Evolutionary conservation across 1,284 basidiomycete species (phyloP).

Genomic region (Erythrobasidium hasegawianum): DNA sequence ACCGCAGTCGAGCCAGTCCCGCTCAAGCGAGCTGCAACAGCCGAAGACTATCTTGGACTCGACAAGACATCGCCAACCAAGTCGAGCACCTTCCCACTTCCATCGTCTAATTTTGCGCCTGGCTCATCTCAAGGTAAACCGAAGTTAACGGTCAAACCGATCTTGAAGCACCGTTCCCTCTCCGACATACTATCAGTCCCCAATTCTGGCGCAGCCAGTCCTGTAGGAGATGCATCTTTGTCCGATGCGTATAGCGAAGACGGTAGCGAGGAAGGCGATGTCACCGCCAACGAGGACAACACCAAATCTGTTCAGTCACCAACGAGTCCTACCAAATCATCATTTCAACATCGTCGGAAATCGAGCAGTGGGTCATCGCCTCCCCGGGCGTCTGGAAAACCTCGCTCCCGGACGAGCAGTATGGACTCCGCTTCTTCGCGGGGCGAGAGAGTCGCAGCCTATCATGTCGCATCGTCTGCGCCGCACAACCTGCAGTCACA

Average conservation of each 20-base stretch:
- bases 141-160: slow-evolving; percentile 63
- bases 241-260: slow-evolving; percentile 45
- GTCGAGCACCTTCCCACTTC: slow-evolving; percentile 5
- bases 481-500: no score
- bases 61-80: slow-evolving; percentile 46
- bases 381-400: no score
- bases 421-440: no score
- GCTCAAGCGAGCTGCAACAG: slow-evolving; percentile 54
- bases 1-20: slow-evolving; percentile 71
- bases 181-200: slow-evolving; percentile 71
- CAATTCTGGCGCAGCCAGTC: slow-evolving; percentile 14
- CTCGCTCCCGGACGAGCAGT: no score
- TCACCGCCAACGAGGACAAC: neutral
- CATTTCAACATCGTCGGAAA: no score
- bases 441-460: neutral
- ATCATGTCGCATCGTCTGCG: neutral
- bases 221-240: neutral
- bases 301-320: neutral
- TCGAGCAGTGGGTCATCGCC: no score
- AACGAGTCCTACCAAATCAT: no score
- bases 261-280: slow-evolving; percentile 34
- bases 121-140: slow-evolving; percentile 49
- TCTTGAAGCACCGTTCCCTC: slow-evolving; percentile 92
- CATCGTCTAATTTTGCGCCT: slow-evolving; percentile 9
- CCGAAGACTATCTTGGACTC: slow-evolving; percentile 56